Conservation (phyloP, 129 eudicot species). For the Tanacetum coccineum region DNA sequence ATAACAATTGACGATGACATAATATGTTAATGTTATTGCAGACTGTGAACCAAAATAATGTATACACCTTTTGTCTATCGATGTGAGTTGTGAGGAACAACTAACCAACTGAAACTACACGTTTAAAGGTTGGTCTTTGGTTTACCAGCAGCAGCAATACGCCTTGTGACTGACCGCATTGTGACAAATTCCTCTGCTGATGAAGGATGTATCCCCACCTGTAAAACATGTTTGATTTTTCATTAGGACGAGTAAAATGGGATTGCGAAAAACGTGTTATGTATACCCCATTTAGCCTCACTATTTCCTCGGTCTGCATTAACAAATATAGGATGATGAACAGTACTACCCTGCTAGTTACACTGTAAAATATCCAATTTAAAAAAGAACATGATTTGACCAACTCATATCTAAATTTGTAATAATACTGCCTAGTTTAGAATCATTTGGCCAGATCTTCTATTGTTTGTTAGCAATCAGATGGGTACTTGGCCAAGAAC, state of each 20-base stretch:
- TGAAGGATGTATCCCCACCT: constrained; percentile 98
- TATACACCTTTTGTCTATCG: constrained; percentile 8
- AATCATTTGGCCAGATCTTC: not conserved
- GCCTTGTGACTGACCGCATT: constrained; percentile 77
- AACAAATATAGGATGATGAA: constrained; percentile 23
- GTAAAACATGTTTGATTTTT: constrained; percentile 8
- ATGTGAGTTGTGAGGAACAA: constrained; percentile 8
- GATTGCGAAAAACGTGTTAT: constrained; percentile 8
- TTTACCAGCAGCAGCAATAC: constrained; percentile 54
- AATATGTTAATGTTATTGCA: not conserved
- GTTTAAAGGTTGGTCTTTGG: constrained; percentile 46
- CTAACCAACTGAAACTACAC: constrained; percentile 2
- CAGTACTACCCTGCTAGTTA: not conserved
- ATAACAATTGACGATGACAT: constrained; percentile 5
- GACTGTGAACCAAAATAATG: constrained; percentile 13
- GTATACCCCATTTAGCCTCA: constrained; percentile 73
- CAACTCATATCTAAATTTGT: not conserved
- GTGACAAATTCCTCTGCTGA: constrained; percentile 96
- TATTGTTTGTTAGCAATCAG: too few relatives aligned
- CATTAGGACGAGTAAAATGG: not conserved
- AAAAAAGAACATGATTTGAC: not conserved
- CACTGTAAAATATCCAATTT: not conserved
- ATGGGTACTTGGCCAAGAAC: too few relatives aligned
- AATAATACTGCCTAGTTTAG: too few relatives aligned
- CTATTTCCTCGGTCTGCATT: constrained; percentile 82